Percentiles rank a stretch among this genome's conserved stretches.
These are phyloP conservation scores for Cystofilobasidium ferigula DNA, from an alignment of 768 basidiomycete genomes.

Conservation along the genomic window DNA sequence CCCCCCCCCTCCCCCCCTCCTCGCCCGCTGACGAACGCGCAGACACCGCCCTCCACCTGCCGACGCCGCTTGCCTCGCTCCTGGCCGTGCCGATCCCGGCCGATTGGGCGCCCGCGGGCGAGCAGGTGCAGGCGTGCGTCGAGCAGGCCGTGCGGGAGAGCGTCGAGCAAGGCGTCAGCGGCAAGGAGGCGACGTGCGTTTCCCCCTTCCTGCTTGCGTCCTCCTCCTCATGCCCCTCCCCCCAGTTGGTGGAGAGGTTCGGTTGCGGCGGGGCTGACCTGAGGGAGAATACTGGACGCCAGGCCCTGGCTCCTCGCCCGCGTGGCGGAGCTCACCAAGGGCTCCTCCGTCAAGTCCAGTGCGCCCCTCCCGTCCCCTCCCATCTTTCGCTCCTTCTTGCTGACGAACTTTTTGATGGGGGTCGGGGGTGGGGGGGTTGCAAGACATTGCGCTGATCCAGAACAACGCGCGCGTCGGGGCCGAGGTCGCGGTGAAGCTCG, in stretches of 20 bases:
- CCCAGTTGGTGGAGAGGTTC: too few species aligned
- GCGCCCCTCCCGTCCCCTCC: constrained; percentile 31
- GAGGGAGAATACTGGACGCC: not conserved
- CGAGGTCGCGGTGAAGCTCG: constrained; percentile 30
- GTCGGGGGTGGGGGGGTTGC: too few species aligned
- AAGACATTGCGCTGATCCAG: constrained; percentile 75
- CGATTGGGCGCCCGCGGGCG: constrained; percentile 56
- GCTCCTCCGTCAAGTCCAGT: constrained; percentile 59
- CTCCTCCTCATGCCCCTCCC: not conserved
- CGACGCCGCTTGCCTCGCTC: constrained; percentile 62
- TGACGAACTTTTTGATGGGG: too few species aligned
- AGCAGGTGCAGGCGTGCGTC: constrained; percentile 53
- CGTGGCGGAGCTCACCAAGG: constrained; percentile 66
- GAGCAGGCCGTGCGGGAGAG: constrained; percentile 77
- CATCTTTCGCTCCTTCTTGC: not conserved
- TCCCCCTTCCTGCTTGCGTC: not conserved
- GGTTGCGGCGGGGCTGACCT: too few species aligned
- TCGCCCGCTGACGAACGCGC: not conserved
- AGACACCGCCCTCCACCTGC: constrained; percentile 63
- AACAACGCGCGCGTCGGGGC: constrained; percentile 76
- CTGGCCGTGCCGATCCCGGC: constrained; percentile 85
- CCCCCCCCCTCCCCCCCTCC: not conserved
- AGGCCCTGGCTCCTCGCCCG: constrained; percentile 76
- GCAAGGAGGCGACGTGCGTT: constrained; percentile 67
- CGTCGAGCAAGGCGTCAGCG: constrained; percentile 64